phyloP scores from a whole-genome alignment of 352 stramenopile species.

The Peronospora farinosa region DNA sequence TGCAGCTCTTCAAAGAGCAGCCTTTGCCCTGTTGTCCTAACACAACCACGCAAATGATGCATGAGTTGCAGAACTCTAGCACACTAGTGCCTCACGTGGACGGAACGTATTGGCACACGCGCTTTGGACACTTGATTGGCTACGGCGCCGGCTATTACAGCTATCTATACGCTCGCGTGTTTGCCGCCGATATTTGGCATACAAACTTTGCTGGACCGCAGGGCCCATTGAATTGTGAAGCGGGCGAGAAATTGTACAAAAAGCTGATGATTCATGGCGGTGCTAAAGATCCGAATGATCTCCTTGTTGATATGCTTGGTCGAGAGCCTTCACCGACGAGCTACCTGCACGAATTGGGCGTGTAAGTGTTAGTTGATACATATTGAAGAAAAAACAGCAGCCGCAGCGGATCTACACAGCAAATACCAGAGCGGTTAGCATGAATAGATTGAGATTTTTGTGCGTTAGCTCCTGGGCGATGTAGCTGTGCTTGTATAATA shows the following conservation, averaged over 20 bases:
- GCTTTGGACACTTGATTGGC: conserved; percentile 86
- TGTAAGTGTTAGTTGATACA: conserved; percentile 24
- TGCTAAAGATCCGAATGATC: conserved; percentile 80
- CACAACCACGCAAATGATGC: conserved; percentile 52
- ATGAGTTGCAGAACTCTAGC: conserved; percentile 60
- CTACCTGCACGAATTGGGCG: conserved; percentile 69
- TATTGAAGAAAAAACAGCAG: background rate
- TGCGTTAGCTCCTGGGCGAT: conserved; percentile 26
- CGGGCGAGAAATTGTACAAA: conserved; percentile 57
- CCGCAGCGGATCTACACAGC: background rate
- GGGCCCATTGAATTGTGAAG: conserved; percentile 44
- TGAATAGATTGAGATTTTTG: conserved; percentile 33
- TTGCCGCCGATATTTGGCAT: conserved; percentile 86
- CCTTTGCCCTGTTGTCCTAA: conserved; percentile 33
- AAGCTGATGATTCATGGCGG: conserved; percentile 84
- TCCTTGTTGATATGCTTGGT: conserved; percentile 69
- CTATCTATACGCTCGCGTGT: conserved; percentile 88
- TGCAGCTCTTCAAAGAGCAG: conserved; percentile 63
- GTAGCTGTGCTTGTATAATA: conserved; percentile 29
- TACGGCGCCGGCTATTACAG: conserved; percentile 90
- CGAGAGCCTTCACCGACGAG: conserved; percentile 44
- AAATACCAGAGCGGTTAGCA: conserved; percentile 22
- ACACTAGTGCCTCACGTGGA: conserved; percentile 75
- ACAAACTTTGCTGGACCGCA: conserved; percentile 49
- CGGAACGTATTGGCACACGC: conserved; percentile 77